These are phyloP conservation scores for Hippophae gyantsensis DNA, from an alignment of 306 rosid genomes.

Conservation along the genomic window DNA sequence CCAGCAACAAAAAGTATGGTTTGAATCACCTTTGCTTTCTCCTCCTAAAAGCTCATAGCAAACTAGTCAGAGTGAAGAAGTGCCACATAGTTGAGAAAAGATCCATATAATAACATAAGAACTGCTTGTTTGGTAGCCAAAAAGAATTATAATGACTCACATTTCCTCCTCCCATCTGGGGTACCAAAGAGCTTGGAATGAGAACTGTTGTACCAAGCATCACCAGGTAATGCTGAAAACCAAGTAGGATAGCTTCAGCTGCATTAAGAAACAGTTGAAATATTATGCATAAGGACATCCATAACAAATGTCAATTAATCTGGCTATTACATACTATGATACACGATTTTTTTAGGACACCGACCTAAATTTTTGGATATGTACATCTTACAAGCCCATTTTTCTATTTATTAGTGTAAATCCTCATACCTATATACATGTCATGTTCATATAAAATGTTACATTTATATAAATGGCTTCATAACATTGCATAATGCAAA, in stretches of 20 bases:
- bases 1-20: conserved; percentile 86
- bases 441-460: no score
- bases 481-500: no score
- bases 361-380: no score
- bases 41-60: conserved; percentile 42
- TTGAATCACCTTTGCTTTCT: conserved; percentile 89
- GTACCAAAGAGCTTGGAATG: conserved; percentile 79
- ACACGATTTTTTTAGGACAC: no score
- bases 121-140: background rate
- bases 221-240: conserved; percentile 95
- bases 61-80: conserved; percentile 12
- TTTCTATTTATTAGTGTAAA: no score
- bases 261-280: conserved; percentile 17
- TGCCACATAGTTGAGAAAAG: background rate
- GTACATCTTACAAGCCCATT: no score
- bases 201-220: conserved; percentile 98
- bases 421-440: no score
- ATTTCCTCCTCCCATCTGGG: conserved; percentile 98
- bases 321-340: no score
- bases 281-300: no score
- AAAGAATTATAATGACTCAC: conserved; percentile 33
- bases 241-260: conserved; percentile 97
- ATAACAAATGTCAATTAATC: no score
- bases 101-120: conserved; percentile 13
- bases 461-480: no score